Percentiles rank a stretch among this genome's conserved stretches.
phyloP scores from a whole-genome alignment of 192 early-diverging fungal species.

The Coemansia sp. region DNA sequence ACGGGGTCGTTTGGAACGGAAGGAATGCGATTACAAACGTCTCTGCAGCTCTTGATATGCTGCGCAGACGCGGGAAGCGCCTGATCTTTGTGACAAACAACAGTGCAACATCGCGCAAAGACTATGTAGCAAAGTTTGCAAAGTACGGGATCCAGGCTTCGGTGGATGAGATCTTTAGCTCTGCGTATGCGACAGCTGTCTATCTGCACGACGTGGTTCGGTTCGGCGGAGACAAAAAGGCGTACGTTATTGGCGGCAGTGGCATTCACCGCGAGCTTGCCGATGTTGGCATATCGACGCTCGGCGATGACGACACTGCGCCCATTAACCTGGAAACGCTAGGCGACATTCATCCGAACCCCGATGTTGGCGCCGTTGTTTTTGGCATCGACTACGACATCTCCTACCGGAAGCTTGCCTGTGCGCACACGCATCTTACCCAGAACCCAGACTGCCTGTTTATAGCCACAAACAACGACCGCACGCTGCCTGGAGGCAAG shows the following conservation, averaged over 20 bases:
- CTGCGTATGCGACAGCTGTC: constrained; percentile 87
- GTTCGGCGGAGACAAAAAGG: constrained; percentile 85
- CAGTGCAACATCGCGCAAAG: constrained; percentile 79
- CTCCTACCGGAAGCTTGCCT: constrained; percentile 91
- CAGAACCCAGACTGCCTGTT: constrained; percentile 72
- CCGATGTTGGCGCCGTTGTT: constrained; percentile 84
- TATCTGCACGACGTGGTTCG: constrained; percentile 82
- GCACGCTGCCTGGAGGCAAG: constrained; percentile 81
- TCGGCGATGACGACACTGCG: constrained; percentile 58
- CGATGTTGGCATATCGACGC: constrained; percentile 68
- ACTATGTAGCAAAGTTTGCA: constrained; percentile 82
- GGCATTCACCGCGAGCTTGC: constrained; percentile 87
- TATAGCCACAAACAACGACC: constrained; percentile 91
- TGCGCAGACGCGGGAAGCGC: constrained; percentile 78
- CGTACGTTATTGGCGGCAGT: constrained; percentile 86
- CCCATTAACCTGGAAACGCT: constrained; percentile 58
- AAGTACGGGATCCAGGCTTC: constrained; percentile 75
- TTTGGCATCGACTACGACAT: constrained; percentile 90
- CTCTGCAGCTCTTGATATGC: constrained; percentile 65
- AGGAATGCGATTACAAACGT: constrained; percentile 66
- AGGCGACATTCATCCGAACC: constrained; percentile 59
- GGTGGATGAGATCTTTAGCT: constrained; percentile 88
- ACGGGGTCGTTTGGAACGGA: constrained; percentile 97
- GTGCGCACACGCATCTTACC: constrained; percentile 82
- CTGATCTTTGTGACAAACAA: constrained; percentile 99